phyloP scores from a whole-genome alignment of 2,329 filamentous ascomycete species.

The Lachnellula arida region DNA sequence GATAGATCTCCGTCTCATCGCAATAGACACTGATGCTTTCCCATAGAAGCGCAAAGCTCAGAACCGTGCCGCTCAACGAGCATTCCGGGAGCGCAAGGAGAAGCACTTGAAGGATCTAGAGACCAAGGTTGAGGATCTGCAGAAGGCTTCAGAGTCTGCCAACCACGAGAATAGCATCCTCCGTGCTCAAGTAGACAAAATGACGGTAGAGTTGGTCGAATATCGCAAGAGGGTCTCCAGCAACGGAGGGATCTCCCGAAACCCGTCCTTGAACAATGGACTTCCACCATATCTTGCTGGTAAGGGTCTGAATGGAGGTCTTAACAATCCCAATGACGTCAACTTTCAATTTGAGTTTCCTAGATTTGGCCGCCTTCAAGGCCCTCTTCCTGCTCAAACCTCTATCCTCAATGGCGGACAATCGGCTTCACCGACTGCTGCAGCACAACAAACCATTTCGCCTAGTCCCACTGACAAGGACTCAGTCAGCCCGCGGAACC shows the following conservation, averaged over 20 bases:
- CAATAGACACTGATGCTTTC: conserved; percentile 16
- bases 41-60: conserved; percentile 89
- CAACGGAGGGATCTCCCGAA: conserved; percentile 29
- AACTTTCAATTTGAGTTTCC: conserved; percentile 97
- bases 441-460: conserved; percentile 8
- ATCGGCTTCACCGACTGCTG: conserved; percentile 20
- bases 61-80: conserved; percentile 86
- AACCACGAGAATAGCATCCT: conserved; percentile 83
- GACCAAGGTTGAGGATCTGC: conserved; percentile 67
- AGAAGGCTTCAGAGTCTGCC: conserved; percentile 77
- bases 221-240: conserved; percentile 83
- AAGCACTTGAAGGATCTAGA: conserved; percentile 84
- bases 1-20: conserved; percentile 25
- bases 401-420: conserved; percentile 15
- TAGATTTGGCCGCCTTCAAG: conserved; percentile 74
- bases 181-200: conserved; percentile 80
- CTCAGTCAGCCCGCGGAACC: conserved; percentile 26
- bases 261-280: conserved; percentile 16
- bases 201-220: conserved; percentile 79
- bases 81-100: conserved; percentile 92
- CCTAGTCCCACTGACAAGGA: conserved; percentile 22
- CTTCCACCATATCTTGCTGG: conserved; percentile 33
- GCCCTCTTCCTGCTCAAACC: conserved; percentile 31
- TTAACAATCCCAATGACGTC: conserved; percentile 63
- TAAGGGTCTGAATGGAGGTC: conserved; percentile 42